Evolutionary conservation across 345 rosid species (phyloP).

Genomic region (Trapa bicornis): DNA sequence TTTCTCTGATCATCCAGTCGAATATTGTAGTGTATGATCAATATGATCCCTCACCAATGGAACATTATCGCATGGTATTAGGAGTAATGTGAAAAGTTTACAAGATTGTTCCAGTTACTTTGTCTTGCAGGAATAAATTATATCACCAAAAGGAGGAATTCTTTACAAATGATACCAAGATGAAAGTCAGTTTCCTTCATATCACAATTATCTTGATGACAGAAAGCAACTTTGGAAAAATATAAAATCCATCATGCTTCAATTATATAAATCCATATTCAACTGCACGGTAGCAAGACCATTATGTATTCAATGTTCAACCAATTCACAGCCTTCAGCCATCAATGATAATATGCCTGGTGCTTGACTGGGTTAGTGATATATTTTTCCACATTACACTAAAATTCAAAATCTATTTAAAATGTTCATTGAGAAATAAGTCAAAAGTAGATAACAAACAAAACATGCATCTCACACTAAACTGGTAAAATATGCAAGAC

Average conservation of each 20-base stretch:
- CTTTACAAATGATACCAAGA: background rate
- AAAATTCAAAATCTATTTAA: background rate
- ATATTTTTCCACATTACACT: background rate
- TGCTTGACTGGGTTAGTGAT: background rate
- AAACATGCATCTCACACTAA: background rate
- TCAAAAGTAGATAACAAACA: background rate
- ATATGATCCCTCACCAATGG: slow-evolving; percentile 79
- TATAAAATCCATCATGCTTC: background rate
- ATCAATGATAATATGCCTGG: background rate
- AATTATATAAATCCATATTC: background rate
- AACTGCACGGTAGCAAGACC: background rate
- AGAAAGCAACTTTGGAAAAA: background rate
- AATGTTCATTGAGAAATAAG: background rate
- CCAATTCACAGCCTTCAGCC: background rate
- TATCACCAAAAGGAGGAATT: background rate
- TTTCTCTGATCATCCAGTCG: slow-evolving; percentile 85
- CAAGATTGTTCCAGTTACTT: background rate
- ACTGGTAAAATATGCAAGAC: background rate
- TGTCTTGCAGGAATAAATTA: background rate
- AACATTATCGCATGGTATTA: background rate
- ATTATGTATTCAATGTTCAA: background rate
- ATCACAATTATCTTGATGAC: background rate
- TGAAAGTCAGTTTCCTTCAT: background rate
- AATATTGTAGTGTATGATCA: slow-evolving; percentile 86
- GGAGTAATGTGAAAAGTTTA: background rate